A percentile compares a stretch with the other conserved stretches of the same genome.
Conservation (phyloP, 1,284 basidiomycete genomes). For the Ceratobasidium sp. region DNA sequence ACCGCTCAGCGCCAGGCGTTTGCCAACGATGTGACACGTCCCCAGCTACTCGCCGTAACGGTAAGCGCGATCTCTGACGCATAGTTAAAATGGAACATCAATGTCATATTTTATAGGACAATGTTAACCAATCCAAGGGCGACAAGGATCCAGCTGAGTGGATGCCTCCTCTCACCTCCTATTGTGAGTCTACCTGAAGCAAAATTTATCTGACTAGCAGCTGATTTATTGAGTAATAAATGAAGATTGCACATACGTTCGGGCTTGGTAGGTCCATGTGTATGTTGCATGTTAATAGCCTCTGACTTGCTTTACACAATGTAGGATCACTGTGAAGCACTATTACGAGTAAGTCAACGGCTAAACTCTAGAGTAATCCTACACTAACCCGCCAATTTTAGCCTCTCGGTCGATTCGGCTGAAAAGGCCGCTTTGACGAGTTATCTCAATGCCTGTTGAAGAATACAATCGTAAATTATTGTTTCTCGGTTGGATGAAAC, state of each 20-base stretch:
- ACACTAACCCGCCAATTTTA: neutral
- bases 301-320: neutral
- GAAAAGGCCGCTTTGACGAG: constrained; percentile 54
- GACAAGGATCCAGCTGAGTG: constrained; percentile 60
- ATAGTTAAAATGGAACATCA: neutral
- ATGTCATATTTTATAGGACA: constrained; percentile 36
- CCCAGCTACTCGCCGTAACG: constrained; percentile 64
- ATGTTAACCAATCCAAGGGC: constrained; percentile 57
- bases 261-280: constrained; percentile 23
- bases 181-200: constrained; percentile 53
- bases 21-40: constrained; percentile 64
- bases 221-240: neutral
- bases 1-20: constrained; percentile 60
- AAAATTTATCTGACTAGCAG: constrained; percentile 57
- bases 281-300: neutral
- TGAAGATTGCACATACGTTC: constrained; percentile 43
- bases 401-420: constrained; percentile 58
- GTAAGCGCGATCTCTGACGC: constrained; percentile 47
- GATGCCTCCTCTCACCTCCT: constrained; percentile 61
- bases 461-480: too few species aligned
- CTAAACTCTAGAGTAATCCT: neutral
- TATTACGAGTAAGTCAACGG: constrained; percentile 52
- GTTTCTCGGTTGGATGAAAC: too few species aligned
- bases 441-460: constrained; percentile 50
- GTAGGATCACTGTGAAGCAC: constrained; percentile 58